phyloP scores from a whole-genome alignment of 1,284 basidiomycete genomes.

The Schizophyllum amplum region DNA sequence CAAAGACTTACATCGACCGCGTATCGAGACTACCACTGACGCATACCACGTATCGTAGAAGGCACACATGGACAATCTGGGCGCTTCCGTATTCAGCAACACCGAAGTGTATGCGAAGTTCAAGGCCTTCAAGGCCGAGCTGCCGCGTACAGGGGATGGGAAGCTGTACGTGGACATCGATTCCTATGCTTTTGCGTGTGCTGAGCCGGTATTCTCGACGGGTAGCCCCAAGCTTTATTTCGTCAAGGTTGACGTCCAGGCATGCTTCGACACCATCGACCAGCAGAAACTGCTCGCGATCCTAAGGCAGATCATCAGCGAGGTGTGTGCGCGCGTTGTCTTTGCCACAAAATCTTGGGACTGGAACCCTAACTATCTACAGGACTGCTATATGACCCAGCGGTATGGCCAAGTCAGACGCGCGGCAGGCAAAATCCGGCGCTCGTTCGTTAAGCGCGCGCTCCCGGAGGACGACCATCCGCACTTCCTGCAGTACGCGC shows the following conservation, averaged over 20 bases:
- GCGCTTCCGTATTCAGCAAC: constrained; percentile 76
- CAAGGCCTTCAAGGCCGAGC: constrained; percentile 58
- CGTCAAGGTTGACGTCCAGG: constrained; percentile 92
- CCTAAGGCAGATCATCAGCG: constrained; percentile 62
- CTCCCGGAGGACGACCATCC: constrained; percentile 65
- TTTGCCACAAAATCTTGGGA: too few relatives aligned
- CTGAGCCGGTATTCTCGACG: not conserved
- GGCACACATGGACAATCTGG: constrained; percentile 50
- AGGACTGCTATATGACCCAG: constrained; percentile 64
- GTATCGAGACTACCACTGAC: too few relatives aligned
- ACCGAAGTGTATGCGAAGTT: constrained; percentile 76
- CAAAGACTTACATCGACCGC: too few relatives aligned
- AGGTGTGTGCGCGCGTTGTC: too few relatives aligned
- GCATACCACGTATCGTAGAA: too few relatives aligned
- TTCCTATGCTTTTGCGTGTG: not conserved
- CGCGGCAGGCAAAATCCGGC: constrained; percentile 41
- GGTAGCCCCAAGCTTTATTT: constrained; percentile 85
- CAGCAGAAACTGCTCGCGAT: constrained; percentile 82
- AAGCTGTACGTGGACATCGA: constrained; percentile 39
- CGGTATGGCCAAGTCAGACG: constrained; percentile 54
- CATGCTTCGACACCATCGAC: constrained; percentile 95
- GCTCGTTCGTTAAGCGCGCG: constrained; percentile 54
- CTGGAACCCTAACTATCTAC: constrained; percentile 1
- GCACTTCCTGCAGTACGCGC: constrained; percentile 64
- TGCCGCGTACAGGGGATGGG: constrained; percentile 35